Conservation (phyloP, 129 eudicot species). For the Saussurea involucrata region DNA sequence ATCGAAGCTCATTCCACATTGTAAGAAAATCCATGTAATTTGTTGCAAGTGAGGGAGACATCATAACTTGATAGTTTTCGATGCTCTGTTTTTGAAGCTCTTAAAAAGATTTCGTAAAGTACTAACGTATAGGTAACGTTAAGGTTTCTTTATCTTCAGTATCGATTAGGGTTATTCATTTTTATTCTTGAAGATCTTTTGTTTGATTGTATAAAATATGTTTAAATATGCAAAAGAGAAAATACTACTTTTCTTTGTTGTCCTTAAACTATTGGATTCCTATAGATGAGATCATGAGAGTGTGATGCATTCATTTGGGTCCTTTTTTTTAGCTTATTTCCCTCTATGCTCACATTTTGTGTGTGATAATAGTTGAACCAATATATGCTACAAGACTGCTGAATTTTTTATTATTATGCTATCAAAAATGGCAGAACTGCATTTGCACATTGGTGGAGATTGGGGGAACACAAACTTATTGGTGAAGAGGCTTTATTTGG, state of each 20-base stretch:
- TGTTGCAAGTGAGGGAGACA: conserved; percentile 2
- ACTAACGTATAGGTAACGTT: conserved; percentile 16
- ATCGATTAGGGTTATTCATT: background rate
- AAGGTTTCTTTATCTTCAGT: background rate
- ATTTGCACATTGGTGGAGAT: conserved; percentile 3
- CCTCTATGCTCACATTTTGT: background rate
- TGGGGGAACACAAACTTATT: conserved; percentile 8
- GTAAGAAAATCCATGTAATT: conserved; percentile 7
- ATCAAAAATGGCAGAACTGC: conserved; percentile 10
- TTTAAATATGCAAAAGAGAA: background rate
- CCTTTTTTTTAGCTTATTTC: conserved; percentile 6
- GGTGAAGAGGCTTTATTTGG: conserved; percentile 14
- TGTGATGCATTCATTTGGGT: conserved; percentile 2
- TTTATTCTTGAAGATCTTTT: background rate
- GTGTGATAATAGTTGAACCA: conserved; percentile 11
- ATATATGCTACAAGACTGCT: conserved; percentile 11
- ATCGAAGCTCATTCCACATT: conserved; percentile 11
- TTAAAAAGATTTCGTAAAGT: background rate
- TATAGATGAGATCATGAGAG: background rate
- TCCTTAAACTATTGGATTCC: conserved; percentile 20
- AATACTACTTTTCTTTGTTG: background rate
- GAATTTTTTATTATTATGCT: conserved; percentile 11
- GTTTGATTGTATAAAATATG: background rate
- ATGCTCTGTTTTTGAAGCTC: background rate
- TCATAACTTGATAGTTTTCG: background rate